Percentiles rank a stretch among this genome's conserved stretches.
Conservation (phyloP, 305 asterid genomes). For the Solanum hybrid region DNA sequence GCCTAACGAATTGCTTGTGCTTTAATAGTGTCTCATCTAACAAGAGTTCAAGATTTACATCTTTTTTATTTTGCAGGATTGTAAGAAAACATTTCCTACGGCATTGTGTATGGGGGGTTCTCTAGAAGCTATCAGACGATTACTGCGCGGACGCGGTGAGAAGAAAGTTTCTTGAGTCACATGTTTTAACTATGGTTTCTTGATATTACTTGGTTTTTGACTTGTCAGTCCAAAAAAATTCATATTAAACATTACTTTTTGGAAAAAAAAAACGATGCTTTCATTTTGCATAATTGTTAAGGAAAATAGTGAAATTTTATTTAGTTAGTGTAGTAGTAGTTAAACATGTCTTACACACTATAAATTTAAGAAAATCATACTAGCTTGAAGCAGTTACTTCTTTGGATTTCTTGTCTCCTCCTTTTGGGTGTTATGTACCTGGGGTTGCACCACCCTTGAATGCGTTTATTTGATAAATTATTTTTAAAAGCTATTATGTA, state of each 20-base stretch:
- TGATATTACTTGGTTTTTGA: slow-evolving; percentile 5
- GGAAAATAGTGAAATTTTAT: not conserved
- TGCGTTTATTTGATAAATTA: not conserved
- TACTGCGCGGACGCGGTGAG: slow-evolving; percentile 80
- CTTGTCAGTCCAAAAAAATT: not conserved
- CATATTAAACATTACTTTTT: not conserved
- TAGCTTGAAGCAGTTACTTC: not conserved
- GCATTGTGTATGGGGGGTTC: slow-evolving; percentile 89
- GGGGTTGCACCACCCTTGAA: not conserved
- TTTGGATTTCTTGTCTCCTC: not conserved
- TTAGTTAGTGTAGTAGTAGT: not conserved
- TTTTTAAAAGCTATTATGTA: not conserved
- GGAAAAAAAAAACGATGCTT: not conserved
- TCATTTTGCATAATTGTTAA: not conserved
- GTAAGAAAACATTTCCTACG: slow-evolving; percentile 70
- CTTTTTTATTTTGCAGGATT: slow-evolving; percentile 42
- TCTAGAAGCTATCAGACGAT: slow-evolving; percentile 66
- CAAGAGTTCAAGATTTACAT: not conserved
- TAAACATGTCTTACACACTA: not conserved
- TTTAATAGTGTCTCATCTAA: not conserved
- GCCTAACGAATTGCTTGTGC: not conserved
- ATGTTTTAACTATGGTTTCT: not conserved
- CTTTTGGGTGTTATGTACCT: not conserved
- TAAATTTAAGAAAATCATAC: not conserved
- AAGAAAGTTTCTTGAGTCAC: slow-evolving; percentile 11